These are phyloP conservation scores for Talaromyces nanjingensis DNA, from an alignment of 495 filamentous ascomycete genomes.

Conservation along the genomic window DNA sequence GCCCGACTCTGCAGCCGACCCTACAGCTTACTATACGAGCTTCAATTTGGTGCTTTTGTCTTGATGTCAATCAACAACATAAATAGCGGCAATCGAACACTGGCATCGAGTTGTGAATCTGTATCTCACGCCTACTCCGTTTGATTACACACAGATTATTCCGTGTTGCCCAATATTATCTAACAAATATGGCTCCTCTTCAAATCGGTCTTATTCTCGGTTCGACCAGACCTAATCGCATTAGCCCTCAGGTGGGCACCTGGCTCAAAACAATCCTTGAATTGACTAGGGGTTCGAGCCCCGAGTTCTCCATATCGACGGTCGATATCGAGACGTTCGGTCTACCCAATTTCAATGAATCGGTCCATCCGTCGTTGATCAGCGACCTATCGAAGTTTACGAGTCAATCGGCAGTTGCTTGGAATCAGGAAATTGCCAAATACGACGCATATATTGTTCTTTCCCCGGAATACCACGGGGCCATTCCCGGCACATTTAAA, in stretches of 20 bases:
- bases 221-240: conserved; percentile 2
- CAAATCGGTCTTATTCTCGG: conserved; percentile 6
- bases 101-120: background rate
- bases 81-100: background rate
- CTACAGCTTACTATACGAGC: background rate
- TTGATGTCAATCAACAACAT: background rate
- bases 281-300: background rate
- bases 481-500: conserved; percentile 1
- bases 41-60: background rate
- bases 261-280: conserved; percentile 4
- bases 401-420: background rate
- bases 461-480: background rate
- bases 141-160: background rate
- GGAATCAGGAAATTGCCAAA: conserved; percentile 3
- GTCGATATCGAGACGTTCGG: background rate
- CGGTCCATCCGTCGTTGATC: background rate
- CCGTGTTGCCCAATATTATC: background rate
- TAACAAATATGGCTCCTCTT: conserved; percentile 1
- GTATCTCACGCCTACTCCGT: background rate
- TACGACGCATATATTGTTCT: conserved; percentile 6
- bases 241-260: background rate
- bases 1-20: conserved; percentile 5
- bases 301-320: background rate
- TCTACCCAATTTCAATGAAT: background rate
- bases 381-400: conserved; percentile 3